phyloP scores from a whole-genome alignment of 305 asterid genomes.

The Fraxinus paxiana region DNA sequence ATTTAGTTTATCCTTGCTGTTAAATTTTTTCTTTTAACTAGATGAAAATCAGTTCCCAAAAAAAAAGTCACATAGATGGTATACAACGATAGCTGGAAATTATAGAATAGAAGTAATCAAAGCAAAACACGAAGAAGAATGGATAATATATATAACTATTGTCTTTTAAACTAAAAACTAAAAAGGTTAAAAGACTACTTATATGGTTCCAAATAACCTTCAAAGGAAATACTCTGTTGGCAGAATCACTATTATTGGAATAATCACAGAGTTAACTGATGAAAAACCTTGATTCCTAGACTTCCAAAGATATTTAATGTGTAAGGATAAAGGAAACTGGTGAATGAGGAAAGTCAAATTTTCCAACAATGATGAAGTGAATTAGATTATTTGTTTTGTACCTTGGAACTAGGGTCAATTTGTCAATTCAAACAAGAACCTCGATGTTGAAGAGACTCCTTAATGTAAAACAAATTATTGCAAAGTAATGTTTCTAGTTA shows the following conservation, averaged over 20 bases:
- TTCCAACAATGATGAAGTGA: neutral
- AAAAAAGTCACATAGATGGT: neutral
- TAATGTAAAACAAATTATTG: neutral
- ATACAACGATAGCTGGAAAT: neutral
- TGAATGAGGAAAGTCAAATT: neutral
- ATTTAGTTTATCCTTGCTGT: neutral
- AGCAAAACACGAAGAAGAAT: neutral
- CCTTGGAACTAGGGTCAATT: neutral
- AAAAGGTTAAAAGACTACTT: neutral
- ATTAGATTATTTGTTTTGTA: neutral
- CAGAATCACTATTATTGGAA: neutral
- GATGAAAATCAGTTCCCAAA: neutral
- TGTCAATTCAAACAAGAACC: neutral
- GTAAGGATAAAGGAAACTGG: neutral
- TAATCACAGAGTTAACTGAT: neutral
- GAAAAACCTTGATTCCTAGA: neutral
- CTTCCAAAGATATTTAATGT: neutral
- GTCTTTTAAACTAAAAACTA: neutral
- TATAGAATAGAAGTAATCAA: neutral
- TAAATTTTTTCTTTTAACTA: neutral
- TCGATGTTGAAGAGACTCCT: neutral
- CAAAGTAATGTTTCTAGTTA: neutral
- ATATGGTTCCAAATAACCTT: neutral
- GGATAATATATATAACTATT: neutral
- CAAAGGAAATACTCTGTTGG: neutral